Evolutionary conservation across 148 eudicot species (phyloP).

Genomic region (Talinum fruticosum): DNA sequence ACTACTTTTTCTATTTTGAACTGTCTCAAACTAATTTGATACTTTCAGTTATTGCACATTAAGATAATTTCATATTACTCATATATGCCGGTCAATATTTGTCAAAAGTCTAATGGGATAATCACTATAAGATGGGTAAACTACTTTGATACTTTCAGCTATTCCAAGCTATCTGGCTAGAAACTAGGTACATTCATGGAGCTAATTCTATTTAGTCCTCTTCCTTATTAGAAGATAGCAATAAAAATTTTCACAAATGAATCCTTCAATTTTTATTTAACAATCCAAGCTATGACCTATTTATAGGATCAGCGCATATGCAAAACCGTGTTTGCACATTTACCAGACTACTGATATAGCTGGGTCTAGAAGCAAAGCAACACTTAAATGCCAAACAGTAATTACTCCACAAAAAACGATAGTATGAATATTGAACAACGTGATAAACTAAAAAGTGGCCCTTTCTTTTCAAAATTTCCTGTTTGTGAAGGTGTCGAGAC

Average conservation of each 20-base stretch:
- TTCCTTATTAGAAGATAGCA: not conserved
- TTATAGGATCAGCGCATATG: not conserved
- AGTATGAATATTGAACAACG: not conserved
- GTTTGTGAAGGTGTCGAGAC: not conserved
- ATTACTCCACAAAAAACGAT: not conserved
- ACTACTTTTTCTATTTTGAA: not conserved
- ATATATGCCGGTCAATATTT: too few relatives aligned
- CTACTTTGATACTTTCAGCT: not conserved
- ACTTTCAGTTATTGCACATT: too few relatives aligned
- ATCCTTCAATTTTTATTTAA: not conserved
- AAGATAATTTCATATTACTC: too few relatives aligned
- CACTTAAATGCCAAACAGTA: not conserved
- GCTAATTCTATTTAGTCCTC: not conserved
- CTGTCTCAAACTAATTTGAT: not conserved
- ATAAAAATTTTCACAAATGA: not conserved
- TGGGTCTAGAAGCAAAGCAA: not conserved
- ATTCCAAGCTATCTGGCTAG: not conserved
- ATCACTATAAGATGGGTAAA: not conserved
- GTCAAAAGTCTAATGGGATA: not conserved
- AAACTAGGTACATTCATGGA: not conserved
- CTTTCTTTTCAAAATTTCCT: not conserved
- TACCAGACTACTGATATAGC: not conserved
- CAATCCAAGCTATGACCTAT: not conserved
- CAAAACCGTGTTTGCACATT: not conserved
- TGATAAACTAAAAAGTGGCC: not conserved